These are phyloP conservation scores for Diutina ranongensis DNA, from an alignment of 1,139 yeast genomes.

Conservation along the genomic window DNA sequence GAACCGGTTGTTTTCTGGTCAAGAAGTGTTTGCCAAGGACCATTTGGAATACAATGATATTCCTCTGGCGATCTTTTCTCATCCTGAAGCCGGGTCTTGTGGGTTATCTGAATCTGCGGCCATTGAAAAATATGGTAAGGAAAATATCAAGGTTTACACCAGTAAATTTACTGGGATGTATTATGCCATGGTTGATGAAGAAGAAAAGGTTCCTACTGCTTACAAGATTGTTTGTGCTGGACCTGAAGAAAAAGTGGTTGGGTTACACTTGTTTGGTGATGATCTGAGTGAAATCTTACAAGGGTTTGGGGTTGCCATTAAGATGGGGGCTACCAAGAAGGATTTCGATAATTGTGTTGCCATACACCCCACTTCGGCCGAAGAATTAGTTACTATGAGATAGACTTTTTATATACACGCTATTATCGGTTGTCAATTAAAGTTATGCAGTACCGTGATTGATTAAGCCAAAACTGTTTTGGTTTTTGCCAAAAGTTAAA, in stretches of 20 bases:
- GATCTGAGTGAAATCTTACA: constrained; percentile 84
- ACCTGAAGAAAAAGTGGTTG: constrained; percentile 83
- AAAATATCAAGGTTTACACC: constrained; percentile 68
- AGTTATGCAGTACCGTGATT: too few relatives aligned
- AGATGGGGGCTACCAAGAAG: constrained; percentile 95
- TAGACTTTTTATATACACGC: too few relatives aligned
- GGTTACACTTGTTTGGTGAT: constrained; percentile 89
- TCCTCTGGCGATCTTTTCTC: constrained; percentile 90
- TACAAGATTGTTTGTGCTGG: constrained; percentile 79
- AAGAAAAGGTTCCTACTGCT: constrained; percentile 74
- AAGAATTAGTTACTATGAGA: constrained; percentile 80
- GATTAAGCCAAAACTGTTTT: too few relatives aligned
- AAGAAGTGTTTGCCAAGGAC: constrained; percentile 47
- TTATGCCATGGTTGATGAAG: constrained; percentile 63
- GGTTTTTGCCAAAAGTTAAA: too few relatives aligned
- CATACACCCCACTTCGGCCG: constrained; percentile 97
- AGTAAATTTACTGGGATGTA: constrained; percentile 86
- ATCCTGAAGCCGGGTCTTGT: constrained; percentile 93
- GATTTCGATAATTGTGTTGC: constrained; percentile 96
- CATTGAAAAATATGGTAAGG: constrained; percentile 64
- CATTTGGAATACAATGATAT: constrained; percentile 78
- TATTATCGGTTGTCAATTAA: too few relatives aligned
- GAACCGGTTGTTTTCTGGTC: constrained; percentile 77
- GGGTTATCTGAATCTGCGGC: constrained; percentile 81
- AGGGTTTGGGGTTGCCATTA: constrained; percentile 96